Conservation (phyloP, 2,329 filamentous ascomycete genomes). For the Fragosphaeria purpurea region DNA sequence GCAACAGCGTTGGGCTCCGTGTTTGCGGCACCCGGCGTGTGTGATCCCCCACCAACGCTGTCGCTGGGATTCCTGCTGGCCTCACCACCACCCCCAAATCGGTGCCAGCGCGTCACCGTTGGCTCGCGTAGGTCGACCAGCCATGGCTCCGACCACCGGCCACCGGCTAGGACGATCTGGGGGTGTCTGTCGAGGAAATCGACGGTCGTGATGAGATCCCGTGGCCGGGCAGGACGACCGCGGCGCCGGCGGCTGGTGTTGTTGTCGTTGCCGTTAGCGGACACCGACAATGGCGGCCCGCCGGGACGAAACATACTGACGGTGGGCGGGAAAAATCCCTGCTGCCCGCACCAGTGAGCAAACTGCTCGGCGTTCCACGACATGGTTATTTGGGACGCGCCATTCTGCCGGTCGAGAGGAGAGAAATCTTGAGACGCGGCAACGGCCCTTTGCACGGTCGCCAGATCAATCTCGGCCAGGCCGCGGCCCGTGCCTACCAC, state of each 20-base stretch:
- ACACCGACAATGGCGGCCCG: neutral
- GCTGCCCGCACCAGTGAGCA: neutral
- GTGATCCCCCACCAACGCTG: neutral
- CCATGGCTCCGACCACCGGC: constrained; percentile 34
- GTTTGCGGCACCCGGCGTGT: neutral
- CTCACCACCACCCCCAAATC: neutral
- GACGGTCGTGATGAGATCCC: constrained; percentile 1
- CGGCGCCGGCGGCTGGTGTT: neutral
- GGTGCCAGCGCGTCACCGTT: constrained; percentile 10
- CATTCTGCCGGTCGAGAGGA: no score
- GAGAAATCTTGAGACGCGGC: no score
- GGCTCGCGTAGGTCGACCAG: constrained; percentile 34
- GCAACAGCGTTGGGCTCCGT: constrained; percentile 16
- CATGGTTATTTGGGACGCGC: neutral
- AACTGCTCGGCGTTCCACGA: constrained; percentile 1
- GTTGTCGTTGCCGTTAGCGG: neutral
- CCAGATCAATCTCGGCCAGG: constrained; percentile 21
- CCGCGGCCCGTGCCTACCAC: constrained; percentile 40
- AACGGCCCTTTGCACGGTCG: neutral
- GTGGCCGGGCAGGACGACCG: neutral
- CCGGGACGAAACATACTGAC: no score
- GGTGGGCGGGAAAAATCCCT: no score
- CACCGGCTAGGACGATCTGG: constrained; percentile 40
- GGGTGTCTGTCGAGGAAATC: constrained; percentile 20
- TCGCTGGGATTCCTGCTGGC: neutral